Evolutionary conservation across 345 rosid genomes (phyloP).

Genomic region (Crucihimalaya himalaica): DNA sequence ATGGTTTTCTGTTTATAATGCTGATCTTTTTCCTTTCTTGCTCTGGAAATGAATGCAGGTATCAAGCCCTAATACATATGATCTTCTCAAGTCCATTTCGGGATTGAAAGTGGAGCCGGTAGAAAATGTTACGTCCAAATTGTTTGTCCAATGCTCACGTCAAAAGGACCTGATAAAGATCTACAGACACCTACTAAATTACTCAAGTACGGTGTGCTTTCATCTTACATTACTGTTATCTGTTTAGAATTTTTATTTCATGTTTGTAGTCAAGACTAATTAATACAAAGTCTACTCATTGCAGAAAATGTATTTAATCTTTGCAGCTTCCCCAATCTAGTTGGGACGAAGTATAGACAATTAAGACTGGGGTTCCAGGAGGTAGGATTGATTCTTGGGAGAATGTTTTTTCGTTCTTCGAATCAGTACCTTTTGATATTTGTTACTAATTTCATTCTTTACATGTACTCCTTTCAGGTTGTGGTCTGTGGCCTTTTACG

Average conservation of each 20-base stretch:
- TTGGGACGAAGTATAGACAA: slow-evolving; percentile 67
- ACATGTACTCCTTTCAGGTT: slow-evolving; percentile 54
- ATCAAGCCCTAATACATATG: slow-evolving; percentile 71
- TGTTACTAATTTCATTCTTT: slow-evolving; percentile 10
- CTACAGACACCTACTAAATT: slow-evolving; percentile 90
- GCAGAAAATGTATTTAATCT: slow-evolving; percentile 97
- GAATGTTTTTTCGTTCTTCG: slow-evolving; percentile 1
- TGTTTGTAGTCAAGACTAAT: slow-evolving; percentile 35
- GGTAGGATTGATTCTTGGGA: slow-evolving; percentile 45
- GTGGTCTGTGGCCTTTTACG: slow-evolving; percentile 91
- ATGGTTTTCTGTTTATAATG: not conserved
- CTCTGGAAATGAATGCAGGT: slow-evolving; percentile 56
- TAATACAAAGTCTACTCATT: slow-evolving; percentile 35
- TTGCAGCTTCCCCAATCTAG: slow-evolving; percentile 70
- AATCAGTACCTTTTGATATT: not conserved
- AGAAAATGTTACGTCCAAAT: slow-evolving; percentile 85
- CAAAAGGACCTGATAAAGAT: slow-evolving; percentile 92
- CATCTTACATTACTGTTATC: slow-evolving; percentile 3
- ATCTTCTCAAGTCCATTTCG: slow-evolving; percentile 82
- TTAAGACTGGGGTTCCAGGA: slow-evolving; percentile 73
- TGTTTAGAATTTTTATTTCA: not conserved
- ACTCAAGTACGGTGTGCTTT: slow-evolving; percentile 62
- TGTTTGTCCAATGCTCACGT: slow-evolving; percentile 97
- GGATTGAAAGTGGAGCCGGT: slow-evolving; percentile 92
- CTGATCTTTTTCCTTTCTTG: slow-evolving; percentile 1